phyloP scores from a whole-genome alignment of 2,329 filamentous ascomycete species.

The Microcyclospora tardicrescens region DNA sequence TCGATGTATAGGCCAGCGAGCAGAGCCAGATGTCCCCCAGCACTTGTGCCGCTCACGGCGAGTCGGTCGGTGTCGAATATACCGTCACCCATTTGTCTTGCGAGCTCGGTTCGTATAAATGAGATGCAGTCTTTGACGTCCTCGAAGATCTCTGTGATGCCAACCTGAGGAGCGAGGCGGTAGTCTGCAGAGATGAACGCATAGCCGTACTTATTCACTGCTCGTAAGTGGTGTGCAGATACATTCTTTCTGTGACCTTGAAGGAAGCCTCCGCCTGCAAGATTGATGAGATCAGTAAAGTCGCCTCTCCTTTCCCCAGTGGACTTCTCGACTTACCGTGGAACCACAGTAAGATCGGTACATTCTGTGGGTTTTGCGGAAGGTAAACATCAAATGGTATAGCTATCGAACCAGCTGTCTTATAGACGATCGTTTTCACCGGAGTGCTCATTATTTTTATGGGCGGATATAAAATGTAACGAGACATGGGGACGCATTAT shows the following conservation, averaged over 20 bases:
- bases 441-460: no score
- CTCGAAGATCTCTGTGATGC: slow-evolving; percentile 18
- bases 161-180: slow-evolving; percentile 20
- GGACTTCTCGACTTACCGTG: slow-evolving; percentile 10
- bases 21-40: slow-evolving; percentile 20
- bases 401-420: slow-evolving; percentile 7
- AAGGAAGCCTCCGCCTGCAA: slow-evolving; percentile 2
- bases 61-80: slow-evolving; percentile 11
- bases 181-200: slow-evolving; percentile 21
- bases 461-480: no score
- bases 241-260: slow-evolving; percentile 15
- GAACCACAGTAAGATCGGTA: slow-evolving; percentile 11
- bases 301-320: no score
- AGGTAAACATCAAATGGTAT: slow-evolving; percentile 10
- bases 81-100: slow-evolving; percentile 6
- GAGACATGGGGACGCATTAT: no score
- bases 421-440: slow-evolving; percentile 8
- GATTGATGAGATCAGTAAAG: slow-evolving; percentile 1
- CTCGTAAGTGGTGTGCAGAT: slow-evolving; percentile 15
- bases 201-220: slow-evolving; percentile 12
- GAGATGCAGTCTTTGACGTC: slow-evolving; percentile 18
- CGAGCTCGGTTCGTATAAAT: slow-evolving; percentile 14
- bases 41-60: slow-evolving; percentile 19
- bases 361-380: slow-evolving; percentile 5
- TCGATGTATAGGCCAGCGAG: slow-evolving; percentile 20